Base-by-base conservation (phyloP, 2,329 filamentous ascomycete genomes). In the Pezicula radicicola region DNA sequence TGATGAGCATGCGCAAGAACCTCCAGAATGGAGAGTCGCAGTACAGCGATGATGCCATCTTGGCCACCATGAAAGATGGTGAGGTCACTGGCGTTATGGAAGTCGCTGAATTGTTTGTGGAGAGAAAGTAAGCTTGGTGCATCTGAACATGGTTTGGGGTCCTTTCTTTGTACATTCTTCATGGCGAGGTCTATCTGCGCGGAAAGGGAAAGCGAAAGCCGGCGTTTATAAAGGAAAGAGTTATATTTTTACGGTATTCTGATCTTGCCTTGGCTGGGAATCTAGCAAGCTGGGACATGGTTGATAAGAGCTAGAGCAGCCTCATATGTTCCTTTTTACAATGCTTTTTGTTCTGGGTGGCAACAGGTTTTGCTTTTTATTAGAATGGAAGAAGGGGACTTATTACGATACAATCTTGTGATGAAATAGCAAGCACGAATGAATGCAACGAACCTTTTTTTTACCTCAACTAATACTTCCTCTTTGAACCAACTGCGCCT, bases 81-180 rank as follows among this genome's bases (percentile, higher is more conserved):
- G 70, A 75, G 48, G 69, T 78, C 27, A 66, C 75, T 6, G 79
- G 78, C 7, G 72, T 81, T 36, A 54, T 81, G 41, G 79, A 83
- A 62, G 74, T 76, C 9, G 74, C 56, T 8, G 56, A 61, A 28
- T 35, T 65, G 19, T 46, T 62, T 49, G 50, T 21, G 12, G 28
- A 28, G 15, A n/a, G 36, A 30, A 42, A 57, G 33, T 50, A 48
- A 36, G 19, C 18, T 30, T 30, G 7, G 39, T 2, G n/a, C 21
- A n/a, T 21, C n/a, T 21, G 13, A 13, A 8, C 39, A 18, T 18
- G n/a, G 18, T 19, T 7, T 6, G 39, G 39, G 19, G 16, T 42
- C 19, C 16, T 12, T 25, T 25, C 18, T 18, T 21, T 42, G 39
- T 42, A 25, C 21, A 18, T 42, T 42, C 21, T 42, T 30, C 27